phyloP scores from a whole-genome alignment of 805 yeast genomes.

The Sugiyamaella smithiae region DNA sequence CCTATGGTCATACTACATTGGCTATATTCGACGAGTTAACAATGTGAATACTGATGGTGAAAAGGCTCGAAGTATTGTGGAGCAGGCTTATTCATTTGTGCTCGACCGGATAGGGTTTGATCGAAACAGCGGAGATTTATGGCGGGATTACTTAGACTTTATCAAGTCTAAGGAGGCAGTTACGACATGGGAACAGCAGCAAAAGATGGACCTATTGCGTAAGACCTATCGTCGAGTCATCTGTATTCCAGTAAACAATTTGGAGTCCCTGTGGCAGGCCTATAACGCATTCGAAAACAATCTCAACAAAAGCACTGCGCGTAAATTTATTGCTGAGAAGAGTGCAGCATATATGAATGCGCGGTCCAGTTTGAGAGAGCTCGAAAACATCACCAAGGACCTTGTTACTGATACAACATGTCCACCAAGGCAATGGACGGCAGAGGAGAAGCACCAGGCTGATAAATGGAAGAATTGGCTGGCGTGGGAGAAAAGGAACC shows the following conservation, averaged over 20 bases:
- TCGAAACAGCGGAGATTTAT: constrained; percentile 62
- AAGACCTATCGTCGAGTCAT: constrained; percentile 67
- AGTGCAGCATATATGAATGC: constrained; percentile 87
- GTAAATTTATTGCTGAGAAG: constrained; percentile 78
- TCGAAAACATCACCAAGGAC: constrained; percentile 55
- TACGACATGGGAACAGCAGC: constrained; percentile 77
- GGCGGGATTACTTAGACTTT: constrained; percentile 82
- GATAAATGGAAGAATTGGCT: constrained; percentile 71
- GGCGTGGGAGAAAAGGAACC: constrained; percentile 72
- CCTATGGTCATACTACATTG: constrained; percentile 74
- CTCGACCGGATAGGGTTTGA: constrained; percentile 76
- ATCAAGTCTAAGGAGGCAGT: constrained; percentile 59
- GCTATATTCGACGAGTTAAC: constrained; percentile 65
- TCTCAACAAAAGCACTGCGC: constrained; percentile 68
- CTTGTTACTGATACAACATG: constrained; percentile 41
- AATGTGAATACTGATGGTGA: constrained; percentile 76
- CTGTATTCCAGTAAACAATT: constrained; percentile 63
- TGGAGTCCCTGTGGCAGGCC: constrained; percentile 77
- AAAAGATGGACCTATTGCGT: constrained; percentile 71
- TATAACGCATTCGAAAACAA: constrained; percentile 84
- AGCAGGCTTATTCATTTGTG: constrained; percentile 83
- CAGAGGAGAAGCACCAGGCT: constrained; percentile 42
- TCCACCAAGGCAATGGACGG: constrained; percentile 28
- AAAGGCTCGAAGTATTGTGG: constrained; percentile 66
- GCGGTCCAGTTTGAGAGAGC: constrained; percentile 69